Evolutionary conservation across 1,139 yeast genomes (phyloP).

Genomic region (Sugiyamaella pinicola): DNA sequence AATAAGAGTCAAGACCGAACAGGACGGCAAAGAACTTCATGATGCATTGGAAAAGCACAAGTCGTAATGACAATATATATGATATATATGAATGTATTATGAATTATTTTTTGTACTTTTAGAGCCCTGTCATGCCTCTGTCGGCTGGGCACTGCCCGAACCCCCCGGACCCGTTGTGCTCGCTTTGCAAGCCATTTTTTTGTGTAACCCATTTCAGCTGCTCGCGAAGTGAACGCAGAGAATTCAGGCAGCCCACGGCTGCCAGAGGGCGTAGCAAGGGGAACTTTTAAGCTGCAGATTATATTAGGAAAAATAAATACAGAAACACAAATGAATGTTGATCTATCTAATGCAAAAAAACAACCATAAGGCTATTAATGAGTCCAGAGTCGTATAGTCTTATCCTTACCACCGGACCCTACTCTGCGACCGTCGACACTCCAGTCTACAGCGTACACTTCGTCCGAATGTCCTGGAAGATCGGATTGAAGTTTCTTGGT

Average conservation of each 20-base stretch:
- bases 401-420: slow-evolving; percentile 96
- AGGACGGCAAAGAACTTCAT: slow-evolving; percentile 67
- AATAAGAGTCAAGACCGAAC: slow-evolving; percentile 68
- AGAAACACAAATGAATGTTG: background rate
- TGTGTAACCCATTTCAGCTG: too few species aligned
- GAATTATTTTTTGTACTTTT: too few species aligned
- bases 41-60: slow-evolving; percentile 53
- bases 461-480: slow-evolving; percentile 94
- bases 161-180: background rate
- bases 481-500: slow-evolving; percentile 83
- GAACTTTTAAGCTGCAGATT: background rate
- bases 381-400: slow-evolving; percentile 84
- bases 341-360: slow-evolving; percentile 11
- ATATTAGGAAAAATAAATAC: slow-evolving; percentile 8
- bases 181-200: too few species aligned
- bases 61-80: slow-evolving; percentile 10
- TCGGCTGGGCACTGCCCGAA: too few species aligned
- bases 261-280: too few species aligned
- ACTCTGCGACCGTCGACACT: slow-evolving; percentile 91
- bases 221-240: too few species aligned
- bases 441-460: slow-evolving; percentile 98
- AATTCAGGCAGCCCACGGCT: too few species aligned
- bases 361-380: slow-evolving; percentile 1
- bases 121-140: too few species aligned
- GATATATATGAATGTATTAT: too few species aligned